phyloP scores from a whole-genome alignment of 768 basidiomycete species.

The Lanmaoa pseudosensibilis region DNA sequence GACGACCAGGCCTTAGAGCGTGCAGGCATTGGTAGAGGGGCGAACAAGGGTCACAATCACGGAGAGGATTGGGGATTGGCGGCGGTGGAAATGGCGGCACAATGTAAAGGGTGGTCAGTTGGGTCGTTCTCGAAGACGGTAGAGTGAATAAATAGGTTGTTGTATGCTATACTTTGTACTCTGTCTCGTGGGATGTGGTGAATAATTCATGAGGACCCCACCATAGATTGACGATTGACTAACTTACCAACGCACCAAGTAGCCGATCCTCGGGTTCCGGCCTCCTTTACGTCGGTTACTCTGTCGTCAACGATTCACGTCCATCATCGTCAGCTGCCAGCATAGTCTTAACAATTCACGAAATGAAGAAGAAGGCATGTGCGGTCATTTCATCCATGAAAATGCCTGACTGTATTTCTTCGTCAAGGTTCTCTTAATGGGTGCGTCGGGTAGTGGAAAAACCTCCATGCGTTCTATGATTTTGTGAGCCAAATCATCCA shows the following conservation, averaged over 20 bases:
- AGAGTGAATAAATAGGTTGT: not conserved
- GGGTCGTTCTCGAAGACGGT: slow-evolving; percentile 52
- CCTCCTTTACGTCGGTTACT: not conserved
- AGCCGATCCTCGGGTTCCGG: not conserved
- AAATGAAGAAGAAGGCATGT: slow-evolving; percentile 36
- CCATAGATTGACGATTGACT: not conserved
- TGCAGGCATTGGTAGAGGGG: slow-evolving; percentile 79
- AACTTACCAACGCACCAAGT: not conserved
- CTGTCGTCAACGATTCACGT: not conserved
- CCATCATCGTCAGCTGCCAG: not conserved
- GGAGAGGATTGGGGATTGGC: slow-evolving; percentile 98
- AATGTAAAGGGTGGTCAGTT: slow-evolving; percentile 62
- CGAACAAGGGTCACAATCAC: slow-evolving; percentile 87
- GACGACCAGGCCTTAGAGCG: slow-evolving; percentile 95
- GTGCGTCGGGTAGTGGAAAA: slow-evolving; percentile 91
- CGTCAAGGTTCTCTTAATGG: slow-evolving; percentile 91
- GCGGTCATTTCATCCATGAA: not conserved
- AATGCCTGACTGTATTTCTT: not conserved
- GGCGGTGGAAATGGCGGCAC: slow-evolving; percentile 89
- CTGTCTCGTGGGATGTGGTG: not conserved
- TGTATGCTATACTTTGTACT: slow-evolving; percentile 6
- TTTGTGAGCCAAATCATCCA: slow-evolving; percentile 63
- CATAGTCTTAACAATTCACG: not conserved
- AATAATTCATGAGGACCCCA: not conserved
- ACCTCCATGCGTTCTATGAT: slow-evolving; percentile 99